phyloP scores from a whole-genome alignment of 2,329 filamentous ascomycete species.

The Colletotrichum zoysiae region DNA sequence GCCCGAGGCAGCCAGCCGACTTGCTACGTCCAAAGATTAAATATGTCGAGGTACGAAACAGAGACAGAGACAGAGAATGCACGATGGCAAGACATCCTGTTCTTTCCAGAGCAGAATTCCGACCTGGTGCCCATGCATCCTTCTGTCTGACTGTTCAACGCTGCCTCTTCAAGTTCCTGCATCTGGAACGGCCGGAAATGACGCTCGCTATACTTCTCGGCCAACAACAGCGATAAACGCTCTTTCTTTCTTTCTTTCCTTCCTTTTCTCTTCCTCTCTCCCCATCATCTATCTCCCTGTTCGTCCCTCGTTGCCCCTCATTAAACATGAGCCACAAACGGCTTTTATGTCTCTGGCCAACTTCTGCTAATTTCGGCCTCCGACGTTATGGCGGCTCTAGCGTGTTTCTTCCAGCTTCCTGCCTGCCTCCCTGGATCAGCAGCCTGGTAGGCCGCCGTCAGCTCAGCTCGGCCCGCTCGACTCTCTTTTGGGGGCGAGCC shows the following conservation, averaged over 20 bases:
- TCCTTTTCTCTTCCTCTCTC: not conserved
- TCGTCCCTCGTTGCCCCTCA: not conserved
- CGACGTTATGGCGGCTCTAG: conserved; percentile 23
- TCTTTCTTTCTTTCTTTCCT: conserved; percentile 4
- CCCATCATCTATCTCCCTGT: too few species aligned
- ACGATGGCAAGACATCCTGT: not conserved
- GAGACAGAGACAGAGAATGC: not conserved
- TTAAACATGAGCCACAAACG: not conserved
- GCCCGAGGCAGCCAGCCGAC: not conserved
- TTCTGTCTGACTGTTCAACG: not conserved
- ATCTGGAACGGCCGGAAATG: conserved; percentile 12
- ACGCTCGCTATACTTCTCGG: conserved; percentile 18
- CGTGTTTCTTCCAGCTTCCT: conserved; percentile 22
- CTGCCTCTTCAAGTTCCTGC: not conserved
- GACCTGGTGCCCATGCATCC: not conserved
- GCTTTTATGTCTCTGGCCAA: conserved; percentile 1
- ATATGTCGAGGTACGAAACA: not conserved
- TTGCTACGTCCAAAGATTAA: not conserved
- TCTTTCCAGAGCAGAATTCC: not conserved
- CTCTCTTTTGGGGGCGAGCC: not conserved
- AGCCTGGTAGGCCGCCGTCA: not conserved
- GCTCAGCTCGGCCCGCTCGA: not conserved
- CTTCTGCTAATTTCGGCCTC: not conserved
- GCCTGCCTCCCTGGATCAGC: not conserved
- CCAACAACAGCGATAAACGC: not conserved